These are phyloP conservation scores for Deuterostichococcus epilithicus DNA, from an alignment of 139 green algal species.

Conservation along the genomic window DNA sequence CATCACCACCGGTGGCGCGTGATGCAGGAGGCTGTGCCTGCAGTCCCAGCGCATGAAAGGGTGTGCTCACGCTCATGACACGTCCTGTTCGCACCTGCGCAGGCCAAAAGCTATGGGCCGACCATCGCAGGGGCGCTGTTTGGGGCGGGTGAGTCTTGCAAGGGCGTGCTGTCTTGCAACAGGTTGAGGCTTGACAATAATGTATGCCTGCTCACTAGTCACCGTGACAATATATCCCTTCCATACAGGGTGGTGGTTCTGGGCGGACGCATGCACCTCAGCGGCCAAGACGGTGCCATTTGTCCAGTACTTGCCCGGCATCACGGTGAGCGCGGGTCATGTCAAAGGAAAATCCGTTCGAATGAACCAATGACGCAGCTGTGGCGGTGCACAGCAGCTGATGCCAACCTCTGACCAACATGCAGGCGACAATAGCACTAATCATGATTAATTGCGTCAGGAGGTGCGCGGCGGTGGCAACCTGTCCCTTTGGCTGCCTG, in stretches of 20 bases:
- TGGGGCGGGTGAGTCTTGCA: constrained; percentile 9
- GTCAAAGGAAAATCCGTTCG: not conserved
- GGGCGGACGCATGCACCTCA: constrained; percentile 71
- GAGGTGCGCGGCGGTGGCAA: constrained; percentile 20
- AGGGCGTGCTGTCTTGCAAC: too few relatives aligned
- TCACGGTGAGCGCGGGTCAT: constrained; percentile 18
- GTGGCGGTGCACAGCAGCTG: too few relatives aligned
- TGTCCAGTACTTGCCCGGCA: constrained; percentile 79
- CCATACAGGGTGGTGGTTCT: constrained; percentile 81
- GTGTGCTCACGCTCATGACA: too few relatives aligned
- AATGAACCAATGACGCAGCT: too few relatives aligned
- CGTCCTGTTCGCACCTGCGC: not conserved
- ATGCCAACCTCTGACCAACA: too few relatives aligned
- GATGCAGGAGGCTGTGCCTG: too few relatives aligned
- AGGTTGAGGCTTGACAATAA: too few relatives aligned
- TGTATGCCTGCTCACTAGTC: too few relatives aligned
- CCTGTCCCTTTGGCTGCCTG: not conserved
- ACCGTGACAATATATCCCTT: too few relatives aligned
- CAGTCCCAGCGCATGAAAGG: too few relatives aligned
- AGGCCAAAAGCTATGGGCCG: constrained; percentile 28
- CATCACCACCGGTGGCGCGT: too few relatives aligned
- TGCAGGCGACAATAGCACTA: constrained; percentile 72
- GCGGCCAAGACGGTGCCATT: not conserved
- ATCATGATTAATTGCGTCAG: constrained; percentile 88
- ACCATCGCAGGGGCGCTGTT: constrained; percentile 26